These are phyloP conservation scores for Sergeia podlipaevii DNA, from an alignment of 208 protist genomes.

Conservation along the genomic window DNA sequence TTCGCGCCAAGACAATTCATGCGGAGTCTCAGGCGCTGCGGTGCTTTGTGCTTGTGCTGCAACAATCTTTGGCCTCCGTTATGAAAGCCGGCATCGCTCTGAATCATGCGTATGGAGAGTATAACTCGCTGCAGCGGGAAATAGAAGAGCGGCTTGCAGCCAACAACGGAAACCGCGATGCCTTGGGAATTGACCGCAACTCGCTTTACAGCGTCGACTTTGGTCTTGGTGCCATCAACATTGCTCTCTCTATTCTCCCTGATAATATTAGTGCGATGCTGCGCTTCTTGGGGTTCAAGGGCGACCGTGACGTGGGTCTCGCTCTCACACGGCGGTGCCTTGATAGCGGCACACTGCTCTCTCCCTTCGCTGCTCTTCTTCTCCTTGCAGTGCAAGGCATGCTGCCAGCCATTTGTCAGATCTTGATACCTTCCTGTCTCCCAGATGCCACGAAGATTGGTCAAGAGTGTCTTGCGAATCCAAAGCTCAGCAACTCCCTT, in stretches of 20 bases:
- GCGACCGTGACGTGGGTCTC: conserved; percentile 44
- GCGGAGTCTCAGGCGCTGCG: conserved; percentile 42
- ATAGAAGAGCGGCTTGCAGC: conserved; percentile 27
- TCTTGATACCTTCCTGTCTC: conserved; percentile 22
- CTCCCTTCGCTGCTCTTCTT: conserved; percentile 45
- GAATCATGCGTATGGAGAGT: conserved; percentile 27
- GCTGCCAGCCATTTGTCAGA: conserved; percentile 27
- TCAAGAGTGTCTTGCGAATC: conserved; percentile 13
- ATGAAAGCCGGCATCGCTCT: conserved; percentile 48
- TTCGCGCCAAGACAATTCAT: conserved; percentile 47
- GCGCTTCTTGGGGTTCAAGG: conserved; percentile 38
- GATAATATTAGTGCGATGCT: conserved; percentile 25
- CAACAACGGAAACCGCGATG: conserved; percentile 7
- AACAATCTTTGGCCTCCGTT: conserved; percentile 34
- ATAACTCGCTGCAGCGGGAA: conserved; percentile 28
- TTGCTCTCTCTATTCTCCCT: conserved; percentile 47
- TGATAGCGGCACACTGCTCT: conserved; percentile 53
- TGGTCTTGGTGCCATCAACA: conserved; percentile 33
- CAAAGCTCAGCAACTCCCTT: conserved; percentile 27
- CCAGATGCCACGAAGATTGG: conserved; percentile 23
- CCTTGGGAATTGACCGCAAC: conserved; percentile 48
- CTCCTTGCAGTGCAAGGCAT: conserved; percentile 39
- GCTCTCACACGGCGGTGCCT: conserved; percentile 27
- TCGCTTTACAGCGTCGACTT: conserved; percentile 50
- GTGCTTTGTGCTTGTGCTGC: conserved; percentile 35